Evolutionary conservation across 352 stramenopile species (phyloP), one percentile per base, ranked within the genome.

Genomic region (Globisporangium takayamanum): DNA sequence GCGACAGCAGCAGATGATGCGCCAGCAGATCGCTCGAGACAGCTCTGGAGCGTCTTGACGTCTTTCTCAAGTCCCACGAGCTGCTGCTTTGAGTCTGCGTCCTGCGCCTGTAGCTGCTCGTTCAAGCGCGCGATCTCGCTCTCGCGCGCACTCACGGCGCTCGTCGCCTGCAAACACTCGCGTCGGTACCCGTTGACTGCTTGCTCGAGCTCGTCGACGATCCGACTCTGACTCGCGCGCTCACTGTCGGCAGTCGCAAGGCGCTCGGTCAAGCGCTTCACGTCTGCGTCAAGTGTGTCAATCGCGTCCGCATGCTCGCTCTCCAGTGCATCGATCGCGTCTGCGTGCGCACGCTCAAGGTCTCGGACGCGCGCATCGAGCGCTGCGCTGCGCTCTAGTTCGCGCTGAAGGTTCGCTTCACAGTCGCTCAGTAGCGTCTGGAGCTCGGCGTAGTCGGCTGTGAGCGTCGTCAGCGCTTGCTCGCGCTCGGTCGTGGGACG

Each of bases 41-140:
- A 57, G 28, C 16, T 18, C 3, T 20, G 28, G 15, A 63, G 39
- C 36, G 44, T 37, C 57, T 57, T 30, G 12, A 51, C 20, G 45
- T 63, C 57, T 12, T 39, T 3, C 16, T 63, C 50, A 5, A 63
- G 37, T 12, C 57, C n/a, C 6, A 14, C n/a, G 20, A 14, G 51
- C 15, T 57, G 37, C 20, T 62, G 46, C 7, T 65, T 57, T n/a
- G 47, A 46, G 25, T 39, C 64, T 25, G 59, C 59, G 0, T 53
- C 46, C 45, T 67, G 25, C 26, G 25, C 49, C 33, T 74, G 50
- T 8, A 74, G 33, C 28, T 60, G 58, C 55, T 41, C 50, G 50
- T 72, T 54, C 18, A 69, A 55, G 10, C 53, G 45, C 14, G 41
- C 41, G 37, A 67, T 55, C 53, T 57, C 47, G 16, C 12, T 3